Evolutionary conservation across 768 basidiomycete genomes (phyloP).

Genomic region (Pleurotus platypus): DNA sequence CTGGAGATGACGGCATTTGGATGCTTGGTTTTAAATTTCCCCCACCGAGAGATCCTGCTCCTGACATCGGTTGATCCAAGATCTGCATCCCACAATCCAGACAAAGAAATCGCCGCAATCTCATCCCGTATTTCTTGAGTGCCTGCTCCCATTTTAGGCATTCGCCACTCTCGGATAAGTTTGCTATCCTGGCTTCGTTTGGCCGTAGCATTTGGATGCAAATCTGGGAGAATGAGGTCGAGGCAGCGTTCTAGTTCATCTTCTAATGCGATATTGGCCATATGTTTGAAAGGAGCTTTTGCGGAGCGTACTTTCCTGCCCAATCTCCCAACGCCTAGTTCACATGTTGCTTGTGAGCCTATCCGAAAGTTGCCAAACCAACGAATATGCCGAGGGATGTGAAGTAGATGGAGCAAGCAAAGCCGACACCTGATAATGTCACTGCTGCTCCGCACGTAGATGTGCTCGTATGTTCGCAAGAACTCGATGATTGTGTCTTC

Average conservation of each 20-base stretch:
- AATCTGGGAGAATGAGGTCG: constrained; percentile 18
- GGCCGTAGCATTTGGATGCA: background rate
- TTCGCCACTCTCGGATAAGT: background rate
- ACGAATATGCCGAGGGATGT: constrained; percentile 28
- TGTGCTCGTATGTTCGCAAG: constrained; percentile 18
- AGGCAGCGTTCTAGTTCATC: constrained; percentile 18
- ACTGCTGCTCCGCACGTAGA: constrained; percentile 22
- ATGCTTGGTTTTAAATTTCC: constrained; percentile 7
- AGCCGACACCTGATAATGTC: constrained; percentile 20
- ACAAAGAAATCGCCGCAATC: constrained; percentile 10
- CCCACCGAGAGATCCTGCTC: constrained; percentile 8
- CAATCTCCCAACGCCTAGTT: constrained; percentile 21
- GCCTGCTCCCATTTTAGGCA: background rate
- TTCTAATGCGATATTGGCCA: constrained; percentile 22
- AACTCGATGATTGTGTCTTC: constrained; percentile 20
- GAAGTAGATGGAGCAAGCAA: constrained; percentile 30
- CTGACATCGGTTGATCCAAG: too few relatives aligned
- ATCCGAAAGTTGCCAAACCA: constrained; percentile 31
- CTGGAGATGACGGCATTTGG: background rate
- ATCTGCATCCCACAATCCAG: background rate
- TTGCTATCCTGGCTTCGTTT: background rate
- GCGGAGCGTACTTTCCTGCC: constrained; percentile 26
- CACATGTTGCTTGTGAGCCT: constrained; percentile 29
- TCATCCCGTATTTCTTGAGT: background rate
- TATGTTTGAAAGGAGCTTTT: constrained; percentile 26